Base-by-base conservation (phyloP, 139 green algal genomes). In the Tetraselmis striata region DNA sequence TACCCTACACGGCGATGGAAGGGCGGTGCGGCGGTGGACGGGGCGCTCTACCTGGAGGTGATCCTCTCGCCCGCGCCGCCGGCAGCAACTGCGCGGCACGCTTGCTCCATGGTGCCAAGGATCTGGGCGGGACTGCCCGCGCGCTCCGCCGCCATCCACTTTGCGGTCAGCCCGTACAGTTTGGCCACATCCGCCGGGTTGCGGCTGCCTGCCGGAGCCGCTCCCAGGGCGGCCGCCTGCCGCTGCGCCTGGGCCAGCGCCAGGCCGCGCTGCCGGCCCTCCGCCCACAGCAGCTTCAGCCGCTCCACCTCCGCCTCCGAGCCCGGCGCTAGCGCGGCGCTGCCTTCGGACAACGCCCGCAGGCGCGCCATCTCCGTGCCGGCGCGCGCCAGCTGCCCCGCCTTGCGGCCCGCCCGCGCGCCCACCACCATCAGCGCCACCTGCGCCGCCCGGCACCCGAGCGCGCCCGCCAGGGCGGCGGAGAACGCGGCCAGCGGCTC, bases 271-370 rank as follows among this genome's bases (percentile, higher is more conserved):
- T 85, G 80, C 82, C 92, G 89, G 23, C 87, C 91, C 28, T 90
- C 83, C 27, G 88, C 85, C 94, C 94, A 97, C 83, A 95, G 84
- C 84, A 94, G 79, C 87, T 97, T 95, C 18, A 91, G 90, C 81
- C 95, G 86, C 85, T 97, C 94, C 45, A 95, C 31, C n/a, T 82
- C 83, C 89, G 92, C 93, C 1, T 28, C 32, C 28, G 86, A 78
- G 1, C 82, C 74, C 26, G 29, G 30, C 24, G 28, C 29, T 0
- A 59, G 18, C 1, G 28, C 77, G 0, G n/a, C 74, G 11, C 0
- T 30, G 2, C 30, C 77, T 28, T 80, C 59, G 28, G 84, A 31
- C 81, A 85, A 26, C 32, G n/a, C 32, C 25, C 79, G 79, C 83
- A 92, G 78, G 18, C 75, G 25, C 32, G 85, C 78, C 11, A 92